Evolutionary conservation across 768 basidiomycete genomes (phyloP), one percentile per base, ranked within the genome.

Genomic region (Russula lepida): DNA sequence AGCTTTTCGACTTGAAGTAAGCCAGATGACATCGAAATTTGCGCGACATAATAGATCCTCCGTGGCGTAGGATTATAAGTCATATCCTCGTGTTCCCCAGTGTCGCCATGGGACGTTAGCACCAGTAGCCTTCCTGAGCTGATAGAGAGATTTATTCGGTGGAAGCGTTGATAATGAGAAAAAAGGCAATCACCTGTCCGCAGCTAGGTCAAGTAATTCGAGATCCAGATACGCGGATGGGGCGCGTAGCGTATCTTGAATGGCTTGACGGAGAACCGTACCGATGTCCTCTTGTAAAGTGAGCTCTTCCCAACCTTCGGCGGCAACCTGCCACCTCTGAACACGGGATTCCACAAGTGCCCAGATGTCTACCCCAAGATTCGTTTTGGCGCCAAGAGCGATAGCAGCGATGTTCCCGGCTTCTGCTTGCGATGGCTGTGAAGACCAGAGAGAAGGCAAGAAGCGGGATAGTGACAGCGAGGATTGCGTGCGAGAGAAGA

Each of bases 281-380:
- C 76, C 74, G n/a, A 88, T 68, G 62, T 88, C 84, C 46, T 74
- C 72, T 63, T 89, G 86, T 37, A 78, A 59, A 2, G 78, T 66
- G 28, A 86, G 68, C 60, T 87, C 83, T 68, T 90, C 88, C 83
- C 84, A 86, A 35, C 84, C 86, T 68, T 85, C 86, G 9, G 77
- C 64, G 50, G 79, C 79, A 74, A 87, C 76, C 32, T 77, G 81
- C 89, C 89, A 92, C 60, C 77, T 80, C 68, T 89, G 88, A 35
- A 92, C 69, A 17, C 81, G 76, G 19, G 81, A 84, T 54, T 86
- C 85, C 3, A 86, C 81, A 41, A 89, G 73, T 12, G 79, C 81
- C 85, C 87, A 91, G 13, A 91, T 69, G 50, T 85, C 79, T 62
- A 76, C 72, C 13, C 82, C 82, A 19, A 78, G 75, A 21, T 75